These are phyloP conservation scores for Orychophragmus violaceus DNA, from an alignment of 345 rosid species.

Conservation along the genomic window DNA sequence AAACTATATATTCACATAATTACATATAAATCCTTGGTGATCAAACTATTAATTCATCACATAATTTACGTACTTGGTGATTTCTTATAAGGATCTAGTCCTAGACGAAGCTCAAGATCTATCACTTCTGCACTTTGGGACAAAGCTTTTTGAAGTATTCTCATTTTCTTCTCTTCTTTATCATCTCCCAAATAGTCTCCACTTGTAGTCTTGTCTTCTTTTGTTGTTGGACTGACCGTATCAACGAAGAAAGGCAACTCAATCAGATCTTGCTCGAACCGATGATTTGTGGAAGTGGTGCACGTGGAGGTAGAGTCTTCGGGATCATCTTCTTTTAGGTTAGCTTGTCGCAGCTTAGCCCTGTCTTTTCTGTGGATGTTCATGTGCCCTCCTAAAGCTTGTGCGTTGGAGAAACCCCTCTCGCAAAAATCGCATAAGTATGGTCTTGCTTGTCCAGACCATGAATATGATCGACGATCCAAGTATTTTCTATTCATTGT, in stretches of 20 bases:
- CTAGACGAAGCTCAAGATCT: slow-evolving; percentile 36
- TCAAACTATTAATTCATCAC: neutral
- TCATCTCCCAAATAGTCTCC: neutral
- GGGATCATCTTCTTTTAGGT: slow-evolving; percentile 1
- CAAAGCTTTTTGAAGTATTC: neutral
- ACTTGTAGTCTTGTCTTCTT: neutral
- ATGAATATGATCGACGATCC: slow-evolving; percentile 32
- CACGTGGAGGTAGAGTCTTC: neutral
- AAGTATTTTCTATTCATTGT: slow-evolving; percentile 22
- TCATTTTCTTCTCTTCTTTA: slow-evolving; percentile 14
- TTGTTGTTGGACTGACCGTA: slow-evolving; percentile 1
- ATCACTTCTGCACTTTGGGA: slow-evolving; percentile 23
- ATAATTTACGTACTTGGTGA: slow-evolving; percentile 24
- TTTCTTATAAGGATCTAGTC: slow-evolving; percentile 29
- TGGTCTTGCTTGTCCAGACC: slow-evolving; percentile 32
- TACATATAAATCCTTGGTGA: neutral
- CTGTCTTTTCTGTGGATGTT: slow-evolving; percentile 71
- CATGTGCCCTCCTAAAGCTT: slow-evolving; percentile 95
- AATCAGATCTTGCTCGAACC: slow-evolving; percentile 19
- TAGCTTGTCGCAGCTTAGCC: slow-evolving; percentile 29
- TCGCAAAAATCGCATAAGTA: slow-evolving; percentile 78
- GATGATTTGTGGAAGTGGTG: slow-evolving; percentile 18
- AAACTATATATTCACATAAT: neutral
- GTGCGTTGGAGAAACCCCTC: slow-evolving; percentile 89
- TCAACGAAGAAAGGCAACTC: slow-evolving; percentile 18